A percentile compares a stretch with the other conserved stretches of the same genome.
These are phyloP conservation scores for Grigorovia jiainica DNA, from an alignment of 805 yeast species.

Conservation along the genomic window DNA sequence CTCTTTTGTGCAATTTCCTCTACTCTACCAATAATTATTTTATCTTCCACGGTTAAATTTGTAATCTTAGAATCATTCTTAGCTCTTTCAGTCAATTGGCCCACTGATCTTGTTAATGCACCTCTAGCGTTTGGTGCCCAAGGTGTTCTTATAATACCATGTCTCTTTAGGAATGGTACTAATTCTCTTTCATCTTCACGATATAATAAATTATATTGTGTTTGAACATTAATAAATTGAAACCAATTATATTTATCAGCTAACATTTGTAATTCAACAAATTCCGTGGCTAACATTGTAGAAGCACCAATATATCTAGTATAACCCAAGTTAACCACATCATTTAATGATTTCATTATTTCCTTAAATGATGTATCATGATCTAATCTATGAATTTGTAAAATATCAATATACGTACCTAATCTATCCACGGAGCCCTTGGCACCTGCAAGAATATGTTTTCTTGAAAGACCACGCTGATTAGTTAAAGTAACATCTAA, in stretches of 20 bases:
- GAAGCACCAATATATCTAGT: conserved; percentile 56
- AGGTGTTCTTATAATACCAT: conserved; percentile 49
- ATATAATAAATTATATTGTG: conserved; percentile 43
- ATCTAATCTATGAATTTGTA: conserved; percentile 51
- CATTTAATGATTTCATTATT: conserved; percentile 48
- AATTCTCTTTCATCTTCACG: conserved; percentile 59
- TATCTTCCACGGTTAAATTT: conserved; percentile 29
- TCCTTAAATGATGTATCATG: conserved; percentile 39
- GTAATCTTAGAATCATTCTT: conserved; percentile 29
- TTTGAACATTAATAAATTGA: conserved; percentile 52
- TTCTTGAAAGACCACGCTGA: conserved; percentile 34
- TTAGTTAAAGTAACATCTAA: conserved; percentile 17
- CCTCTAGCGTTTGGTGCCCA: conserved; percentile 57
- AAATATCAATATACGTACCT: conserved; percentile 41
- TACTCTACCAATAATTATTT: conserved; percentile 38
- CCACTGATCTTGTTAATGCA: conserved; percentile 39
- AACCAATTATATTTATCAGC: conserved; percentile 52
- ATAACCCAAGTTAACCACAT: conserved; percentile 39
- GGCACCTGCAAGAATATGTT: conserved; percentile 39
- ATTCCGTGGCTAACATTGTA: conserved; percentile 47
- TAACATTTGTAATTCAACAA: conserved; percentile 42
- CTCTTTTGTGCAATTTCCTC: conserved; percentile 43
- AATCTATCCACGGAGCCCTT: conserved; percentile 33
- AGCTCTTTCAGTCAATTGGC: conserved; percentile 9
- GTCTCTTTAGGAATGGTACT: conserved; percentile 43